Conservation (phyloP, 1,284 basidiomycete species). For the Flammula alnicola region DNA sequence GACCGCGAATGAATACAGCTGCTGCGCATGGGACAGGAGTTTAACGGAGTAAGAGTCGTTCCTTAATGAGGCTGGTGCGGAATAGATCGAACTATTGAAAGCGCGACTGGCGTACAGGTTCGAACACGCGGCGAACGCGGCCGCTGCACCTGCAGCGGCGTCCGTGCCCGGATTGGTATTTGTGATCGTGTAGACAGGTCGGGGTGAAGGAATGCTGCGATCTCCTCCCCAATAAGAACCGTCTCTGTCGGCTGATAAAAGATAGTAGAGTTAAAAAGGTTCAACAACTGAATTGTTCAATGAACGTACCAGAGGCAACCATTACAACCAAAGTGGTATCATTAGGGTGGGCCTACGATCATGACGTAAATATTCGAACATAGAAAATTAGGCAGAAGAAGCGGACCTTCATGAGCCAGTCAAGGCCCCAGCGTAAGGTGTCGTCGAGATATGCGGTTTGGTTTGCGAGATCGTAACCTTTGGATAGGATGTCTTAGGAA, state of each 20-base stretch:
- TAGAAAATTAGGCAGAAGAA: neutral
- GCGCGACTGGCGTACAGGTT: conserved; percentile 71
- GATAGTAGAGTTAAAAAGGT: conserved; percentile 1
- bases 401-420: conserved; percentile 87
- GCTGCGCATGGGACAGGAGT: conserved; percentile 75
- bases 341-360: conserved; percentile 76
- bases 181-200: conserved; percentile 82
- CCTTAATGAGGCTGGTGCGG: conserved; percentile 66
- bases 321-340: conserved; percentile 80
- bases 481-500: conserved; percentile 7
- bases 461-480: conserved; percentile 80
- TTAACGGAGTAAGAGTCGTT: conserved; percentile 75
- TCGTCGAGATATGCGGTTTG: conserved; percentile 90
- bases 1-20: conserved; percentile 75
- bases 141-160: conserved; percentile 80
- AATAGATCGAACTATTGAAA: conserved; percentile 54
- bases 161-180: conserved; percentile 85
- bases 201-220: conserved; percentile 71
- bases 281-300: neutral
- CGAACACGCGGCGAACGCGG: conserved; percentile 87
- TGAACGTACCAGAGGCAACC: conserved; percentile 61
- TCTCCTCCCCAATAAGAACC: conserved; percentile 92
- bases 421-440: conserved; percentile 87
- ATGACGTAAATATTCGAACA: neutral
- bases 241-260: conserved; percentile 56